Percentiles rank a stretch among this genome's conserved stretches.
Evolutionary conservation across 1,284 basidiomycete genomes (phyloP).

Genomic region (Sporisorium sorghi): DNA sequence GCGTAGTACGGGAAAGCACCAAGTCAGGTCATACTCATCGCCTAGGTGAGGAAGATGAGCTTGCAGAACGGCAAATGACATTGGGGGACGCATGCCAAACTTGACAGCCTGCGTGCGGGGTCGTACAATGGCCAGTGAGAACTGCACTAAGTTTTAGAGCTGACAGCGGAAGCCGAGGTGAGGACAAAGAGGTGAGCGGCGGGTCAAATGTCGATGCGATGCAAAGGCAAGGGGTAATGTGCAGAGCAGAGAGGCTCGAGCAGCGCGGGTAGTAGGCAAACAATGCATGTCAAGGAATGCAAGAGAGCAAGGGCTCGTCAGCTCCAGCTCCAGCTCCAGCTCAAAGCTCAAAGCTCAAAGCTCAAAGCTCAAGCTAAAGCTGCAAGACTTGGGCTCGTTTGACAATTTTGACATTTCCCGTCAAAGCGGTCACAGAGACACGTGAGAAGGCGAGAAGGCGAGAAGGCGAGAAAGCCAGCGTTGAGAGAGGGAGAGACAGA

Average conservation of each 20-base stretch:
- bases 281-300: slow-evolving; percentile 3
- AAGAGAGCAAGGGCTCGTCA: neutral
- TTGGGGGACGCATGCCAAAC: slow-evolving; percentile 7
- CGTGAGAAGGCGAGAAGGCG: neutral
- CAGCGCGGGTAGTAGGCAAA: neutral
- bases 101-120: slow-evolving; percentile 6
- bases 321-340: no score
- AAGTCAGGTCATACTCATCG: neutral
- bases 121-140: neutral
- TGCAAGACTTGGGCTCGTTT: no score
- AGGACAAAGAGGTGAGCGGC: neutral
- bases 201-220: neutral
- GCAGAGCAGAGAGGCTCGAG: slow-evolving; percentile 2
- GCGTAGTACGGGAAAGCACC: neutral
- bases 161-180: neutral
- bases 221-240: neutral
- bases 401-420: slow-evolving; percentile 6
- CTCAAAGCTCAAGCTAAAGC: no score
- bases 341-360: no score
- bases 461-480: no score
- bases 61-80: no score
- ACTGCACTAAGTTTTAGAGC: neutral
- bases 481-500: neutral
- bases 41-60: no score
- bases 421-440: slow-evolving; percentile 3